Base-by-base conservation (phyloP, 768 basidiomycete species). In the Boletus subcaerulescens region DNA sequence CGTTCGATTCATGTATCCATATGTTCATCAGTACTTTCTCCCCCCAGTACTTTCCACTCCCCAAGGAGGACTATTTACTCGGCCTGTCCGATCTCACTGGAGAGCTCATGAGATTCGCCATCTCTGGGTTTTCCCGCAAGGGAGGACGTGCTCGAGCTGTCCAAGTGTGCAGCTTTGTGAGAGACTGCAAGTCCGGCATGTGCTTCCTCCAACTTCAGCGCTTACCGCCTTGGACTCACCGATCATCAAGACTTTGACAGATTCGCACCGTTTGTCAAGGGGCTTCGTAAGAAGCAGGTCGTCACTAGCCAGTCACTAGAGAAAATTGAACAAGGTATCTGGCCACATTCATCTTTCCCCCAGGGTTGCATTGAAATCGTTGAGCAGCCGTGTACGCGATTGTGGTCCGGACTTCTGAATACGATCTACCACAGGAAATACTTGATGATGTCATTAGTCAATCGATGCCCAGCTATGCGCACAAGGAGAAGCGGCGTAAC, bases 21-120 rank as follows among this genome's bases (percentile, higher is more conserved):
- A 14, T 50, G 14, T 55, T 59, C 45, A 54, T 50, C 48, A 18
- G 53, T 32, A 33, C 1, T 5, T 14, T n/a, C 52, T 53, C 44
- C 42, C 32, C 38, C 43, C 68, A 96, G 94, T 89, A 81, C 59
- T 88, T 94, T 61, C 82, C 85, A 4, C 67, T 95, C 32, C 79
- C 91, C 10, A 67, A 83, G 33, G 84, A 88, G 39, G 95, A 98
- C 66, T 98, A 97, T 66, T 76, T 98, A 14, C 82, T 98, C 3
- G 97, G 97, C 6, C 73, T 98, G 29, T 91, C 92, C 8, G 97
- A 99, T 71, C 79, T 99, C 20, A 97, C 93, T 0, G 97, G 97
- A 42, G 97, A 99, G 72, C 82, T 98, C 24, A 98, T 98, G 97
- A 82, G 96, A 33, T 89, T 87, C 59, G 93, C 93, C 12, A 96